phyloP scores from a whole-genome alignment of 2,329 filamentous ascomycete genomes.

The Cryphonectria nitschkei region DNA sequence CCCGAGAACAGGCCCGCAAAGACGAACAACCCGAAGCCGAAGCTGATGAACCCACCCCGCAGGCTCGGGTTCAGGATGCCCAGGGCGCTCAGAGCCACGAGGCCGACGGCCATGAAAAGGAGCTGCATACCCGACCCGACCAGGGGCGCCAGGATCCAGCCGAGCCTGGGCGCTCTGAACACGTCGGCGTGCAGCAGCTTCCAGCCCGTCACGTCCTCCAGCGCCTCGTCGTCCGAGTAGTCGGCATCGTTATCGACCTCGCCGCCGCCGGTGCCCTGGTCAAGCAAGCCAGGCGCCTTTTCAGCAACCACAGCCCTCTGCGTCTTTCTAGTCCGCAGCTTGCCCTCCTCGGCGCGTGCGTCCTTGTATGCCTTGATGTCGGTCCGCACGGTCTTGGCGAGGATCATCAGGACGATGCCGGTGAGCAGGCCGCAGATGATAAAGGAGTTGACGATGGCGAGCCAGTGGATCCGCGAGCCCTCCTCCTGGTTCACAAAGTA shows the following conservation, averaged over 20 bases:
- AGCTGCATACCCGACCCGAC: conserved; percentile 87
- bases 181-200: conserved; percentile 88
- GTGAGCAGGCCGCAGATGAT: conserved; percentile 81
- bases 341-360: conserved; percentile 67
- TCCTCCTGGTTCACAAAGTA: conserved; percentile 90
- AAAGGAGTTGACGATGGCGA: conserved; percentile 85
- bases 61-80: conserved; percentile 85
- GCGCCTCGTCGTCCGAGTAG: conserved; percentile 68
- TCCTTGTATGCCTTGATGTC: conserved; percentile 79
- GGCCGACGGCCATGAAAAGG: conserved; percentile 76
- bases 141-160: conserved; percentile 75
- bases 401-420: conserved; percentile 78
- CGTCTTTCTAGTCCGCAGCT: conserved; percentile 54
- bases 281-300: conserved; percentile 63
- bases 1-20: conserved; percentile 84
- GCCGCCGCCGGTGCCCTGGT: conserved; percentile 49
- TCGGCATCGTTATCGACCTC: conserved; percentile 59
- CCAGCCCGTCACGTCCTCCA: conserved; percentile 86
- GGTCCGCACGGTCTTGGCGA: conserved; percentile 75
- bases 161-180: conserved; percentile 73
- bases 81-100: conserved; percentile 73
- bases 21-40: conserved; percentile 80
- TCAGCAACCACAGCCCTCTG: conserved; percentile 50
- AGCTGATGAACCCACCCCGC: conserved; percentile 86
- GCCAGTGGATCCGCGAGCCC: conserved; percentile 80